phyloP scores from a whole-genome alignment of 2,329 filamentous ascomycete species.

The Hypocrella siamensis region DNA sequence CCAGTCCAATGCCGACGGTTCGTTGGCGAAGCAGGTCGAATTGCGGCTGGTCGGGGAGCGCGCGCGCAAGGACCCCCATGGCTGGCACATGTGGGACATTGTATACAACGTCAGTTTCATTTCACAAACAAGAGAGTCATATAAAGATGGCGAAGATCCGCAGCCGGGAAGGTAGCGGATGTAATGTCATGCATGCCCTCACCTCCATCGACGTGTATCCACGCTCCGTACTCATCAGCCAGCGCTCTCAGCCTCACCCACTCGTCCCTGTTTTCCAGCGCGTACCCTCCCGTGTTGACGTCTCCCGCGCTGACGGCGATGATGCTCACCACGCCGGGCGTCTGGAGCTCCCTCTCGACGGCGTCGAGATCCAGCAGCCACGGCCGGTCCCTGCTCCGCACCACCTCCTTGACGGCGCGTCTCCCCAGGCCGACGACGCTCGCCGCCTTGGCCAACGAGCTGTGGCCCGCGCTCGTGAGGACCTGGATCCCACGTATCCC shows the following conservation, averaged over 20 bases:
- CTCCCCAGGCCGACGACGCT: constrained; percentile 68
- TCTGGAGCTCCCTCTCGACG: constrained; percentile 43
- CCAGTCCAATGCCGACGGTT: constrained; percentile 56
- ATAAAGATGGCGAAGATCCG: no score
- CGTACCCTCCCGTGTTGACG: constrained; percentile 78
- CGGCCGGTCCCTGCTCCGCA: constrained; percentile 32
- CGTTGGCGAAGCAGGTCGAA: constrained; percentile 36
- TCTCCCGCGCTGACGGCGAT: constrained; percentile 74
- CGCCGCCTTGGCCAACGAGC: constrained; percentile 70
- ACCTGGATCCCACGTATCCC: constrained; percentile 57
- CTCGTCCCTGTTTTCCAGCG: constrained; percentile 40
- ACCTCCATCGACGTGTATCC: constrained; percentile 81
- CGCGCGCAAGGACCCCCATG: constrained; percentile 62
- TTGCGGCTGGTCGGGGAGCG: constrained; percentile 39
- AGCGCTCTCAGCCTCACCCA: constrained; percentile 48
- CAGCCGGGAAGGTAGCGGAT: background rate
- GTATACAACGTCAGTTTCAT: no score
- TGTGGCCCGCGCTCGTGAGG: constrained; percentile 70
- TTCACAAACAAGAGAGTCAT: no score
- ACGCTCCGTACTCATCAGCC: constrained; percentile 59
- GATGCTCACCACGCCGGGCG: constrained; percentile 46
- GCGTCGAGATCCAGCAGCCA: constrained; percentile 55
- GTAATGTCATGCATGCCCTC: constrained; percentile 6
- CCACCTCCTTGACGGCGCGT: constrained; percentile 46
- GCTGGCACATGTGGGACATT: no score